phyloP scores from a whole-genome alignment of 2,329 filamentous ascomycete genomes.

The Plenodomus tracheiphilus region DNA sequence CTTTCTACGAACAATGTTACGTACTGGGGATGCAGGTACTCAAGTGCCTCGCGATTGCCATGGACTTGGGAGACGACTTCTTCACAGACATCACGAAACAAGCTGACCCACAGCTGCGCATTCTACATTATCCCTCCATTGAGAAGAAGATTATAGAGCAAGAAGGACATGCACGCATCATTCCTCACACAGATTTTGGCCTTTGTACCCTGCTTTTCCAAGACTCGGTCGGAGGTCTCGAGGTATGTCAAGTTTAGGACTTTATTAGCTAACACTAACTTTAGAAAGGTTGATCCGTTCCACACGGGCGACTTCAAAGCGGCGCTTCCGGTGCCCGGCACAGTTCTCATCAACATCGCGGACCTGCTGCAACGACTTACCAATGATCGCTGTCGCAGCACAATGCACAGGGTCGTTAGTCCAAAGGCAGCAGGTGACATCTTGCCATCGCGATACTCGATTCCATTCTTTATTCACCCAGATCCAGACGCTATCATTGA shows the following conservation, averaged over 20 bases:
- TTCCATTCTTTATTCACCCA: conserved; percentile 46
- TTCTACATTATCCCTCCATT: conserved; percentile 35
- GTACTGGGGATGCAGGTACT: conserved; percentile 25
- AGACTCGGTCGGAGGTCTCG: conserved; percentile 43
- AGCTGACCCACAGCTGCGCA: conserved; percentile 30
- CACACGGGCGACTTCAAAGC: conserved; percentile 29
- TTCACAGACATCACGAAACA: conserved; percentile 27
- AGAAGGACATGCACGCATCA: conserved; percentile 28
- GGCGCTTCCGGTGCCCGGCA: conserved; percentile 26
- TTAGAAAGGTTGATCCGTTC: conserved; percentile 39
- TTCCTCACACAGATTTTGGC: conserved; percentile 39
- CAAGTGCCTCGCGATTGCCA: conserved; percentile 30
- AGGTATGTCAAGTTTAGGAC: too few relatives aligned
- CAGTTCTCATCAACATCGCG: conserved; percentile 31
- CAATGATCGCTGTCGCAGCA: conserved; percentile 40
- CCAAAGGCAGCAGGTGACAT: conserved; percentile 30
- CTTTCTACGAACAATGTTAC: conserved; percentile 28
- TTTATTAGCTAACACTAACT: too few relatives aligned
- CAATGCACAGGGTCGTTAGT: conserved; percentile 43
- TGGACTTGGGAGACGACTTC: conserved; percentile 29
- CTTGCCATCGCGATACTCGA: conserved; percentile 40
- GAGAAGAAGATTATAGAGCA: conserved; percentile 24
- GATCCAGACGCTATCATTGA: conserved; percentile 42
- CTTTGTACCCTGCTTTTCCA: conserved; percentile 46
- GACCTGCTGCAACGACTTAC: conserved; percentile 29